Evolutionary conservation across 768 basidiomycete species (phyloP).

Genomic region (Phylloporus arenicola): DNA sequence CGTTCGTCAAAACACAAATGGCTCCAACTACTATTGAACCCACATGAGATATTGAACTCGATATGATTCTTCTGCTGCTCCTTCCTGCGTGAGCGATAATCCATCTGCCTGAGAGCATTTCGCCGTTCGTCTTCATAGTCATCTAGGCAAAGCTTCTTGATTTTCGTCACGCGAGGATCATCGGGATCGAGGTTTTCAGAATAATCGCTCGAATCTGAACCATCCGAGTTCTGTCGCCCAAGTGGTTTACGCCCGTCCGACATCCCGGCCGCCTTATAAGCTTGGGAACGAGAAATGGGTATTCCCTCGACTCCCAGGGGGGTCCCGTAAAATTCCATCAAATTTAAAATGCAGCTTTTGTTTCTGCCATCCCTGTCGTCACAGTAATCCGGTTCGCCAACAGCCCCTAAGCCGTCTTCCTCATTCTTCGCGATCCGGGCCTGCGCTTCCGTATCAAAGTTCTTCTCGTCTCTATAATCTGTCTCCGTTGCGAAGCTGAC

Average conservation of each 20-base stretch:
- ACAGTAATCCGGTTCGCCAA: conserved; percentile 10
- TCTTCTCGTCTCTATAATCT: conserved; percentile 8
- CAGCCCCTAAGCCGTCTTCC: conserved; percentile 18
- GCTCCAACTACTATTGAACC: conserved; percentile 20
- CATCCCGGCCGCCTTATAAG: conserved; percentile 13
- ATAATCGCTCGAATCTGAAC: conserved; percentile 35
- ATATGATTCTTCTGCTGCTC: conserved; percentile 60
- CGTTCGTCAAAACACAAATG: neutral
- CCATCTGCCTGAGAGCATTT: conserved; percentile 57
- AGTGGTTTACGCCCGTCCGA: conserved; percentile 5
- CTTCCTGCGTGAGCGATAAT: conserved; percentile 63
- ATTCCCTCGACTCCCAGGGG: conserved; percentile 19
- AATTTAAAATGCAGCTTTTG: conserved; percentile 26
- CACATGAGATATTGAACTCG: conserved; percentile 72
- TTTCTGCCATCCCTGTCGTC: conserved; percentile 22
- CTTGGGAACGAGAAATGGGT: conserved; percentile 22
- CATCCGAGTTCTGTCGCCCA: conserved; percentile 39
- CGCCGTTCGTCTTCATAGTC: conserved; percentile 61
- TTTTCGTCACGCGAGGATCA: conserved; percentile 64
- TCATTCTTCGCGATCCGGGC: neutral
- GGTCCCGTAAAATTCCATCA: conserved; percentile 30
- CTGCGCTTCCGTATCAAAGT: conserved; percentile 26
- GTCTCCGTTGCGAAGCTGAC: conserved; percentile 38
- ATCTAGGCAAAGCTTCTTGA: conserved; percentile 43
- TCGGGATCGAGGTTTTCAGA: conserved; percentile 63